Conservation (phyloP, 1,284 basidiomycete genomes). For the Cutaneotrichosporon sp. region DNA sequence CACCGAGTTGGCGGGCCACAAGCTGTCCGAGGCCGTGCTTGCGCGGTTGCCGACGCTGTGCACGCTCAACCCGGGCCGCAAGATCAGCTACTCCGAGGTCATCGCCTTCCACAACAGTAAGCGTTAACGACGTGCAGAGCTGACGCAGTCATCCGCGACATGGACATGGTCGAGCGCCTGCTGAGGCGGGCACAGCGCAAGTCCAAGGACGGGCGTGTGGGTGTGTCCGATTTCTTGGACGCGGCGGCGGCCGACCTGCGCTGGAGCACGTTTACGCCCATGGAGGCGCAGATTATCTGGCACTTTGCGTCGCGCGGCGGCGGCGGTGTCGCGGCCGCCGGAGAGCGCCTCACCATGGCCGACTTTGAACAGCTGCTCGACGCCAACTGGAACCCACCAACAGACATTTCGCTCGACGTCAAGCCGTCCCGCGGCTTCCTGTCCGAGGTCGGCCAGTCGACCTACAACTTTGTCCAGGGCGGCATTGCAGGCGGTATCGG, state of each 20-base stretch:
- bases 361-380: slow-evolving; percentile 89
- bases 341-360: slow-evolving; percentile 63
- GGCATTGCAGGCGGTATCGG: slow-evolving; percentile 71
- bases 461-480: slow-evolving; percentile 84
- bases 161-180: slow-evolving; percentile 84
- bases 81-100: slow-evolving; percentile 91
- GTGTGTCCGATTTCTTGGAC: slow-evolving; percentile 50
- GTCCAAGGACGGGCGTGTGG: slow-evolving; percentile 83
- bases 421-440: slow-evolving; percentile 25
- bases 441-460: slow-evolving; percentile 55
- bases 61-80: slow-evolving; percentile 75
- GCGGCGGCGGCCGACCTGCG: slow-evolving; percentile 57
- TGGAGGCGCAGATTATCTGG: slow-evolving; percentile 92
- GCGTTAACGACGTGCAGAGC: neutral
- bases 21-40: slow-evolving; percentile 83
- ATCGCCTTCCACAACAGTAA: slow-evolving; percentile 81
- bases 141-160: slow-evolving; percentile 53
- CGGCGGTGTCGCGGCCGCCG: slow-evolving; percentile 49
- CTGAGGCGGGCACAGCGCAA: slow-evolving; percentile 63
- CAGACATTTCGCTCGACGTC: slow-evolving; percentile 13
- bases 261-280: slow-evolving; percentile 87
- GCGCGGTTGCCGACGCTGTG: slow-evolving; percentile 83
- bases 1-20: slow-evolving; percentile 88
- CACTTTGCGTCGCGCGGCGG: slow-evolving; percentile 84
- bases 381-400: slow-evolving; percentile 32